phyloP scores from a whole-genome alignment of 495 filamentous ascomycete species.

The Penicillium salamii region DNA sequence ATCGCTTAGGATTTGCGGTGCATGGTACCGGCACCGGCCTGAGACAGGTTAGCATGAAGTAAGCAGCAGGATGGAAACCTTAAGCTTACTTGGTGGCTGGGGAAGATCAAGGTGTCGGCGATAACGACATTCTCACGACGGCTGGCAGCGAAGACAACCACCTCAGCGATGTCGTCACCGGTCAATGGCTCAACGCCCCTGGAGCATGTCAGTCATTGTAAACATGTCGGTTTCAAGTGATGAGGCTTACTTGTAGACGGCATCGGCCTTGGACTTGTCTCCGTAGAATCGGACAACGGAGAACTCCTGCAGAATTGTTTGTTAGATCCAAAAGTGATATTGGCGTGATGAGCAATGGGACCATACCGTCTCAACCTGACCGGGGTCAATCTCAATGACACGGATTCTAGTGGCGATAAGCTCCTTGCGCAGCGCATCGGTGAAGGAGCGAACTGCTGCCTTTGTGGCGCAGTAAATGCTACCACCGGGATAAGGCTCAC shows the following conservation, averaged over 20 bases:
- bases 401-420: conserved; percentile 82
- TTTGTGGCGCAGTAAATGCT: conserved; percentile 97
- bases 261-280: conserved; percentile 91
- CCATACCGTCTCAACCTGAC: conserved; percentile 87
- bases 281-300: conserved; percentile 90
- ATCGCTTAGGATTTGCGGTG: conserved; percentile 24
- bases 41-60: no score
- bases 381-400: conserved; percentile 90
- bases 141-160: conserved; percentile 86
- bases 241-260: conserved; percentile 78
- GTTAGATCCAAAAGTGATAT: neutral
- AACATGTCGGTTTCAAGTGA: neutral
- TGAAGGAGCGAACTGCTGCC: conserved; percentile 87
- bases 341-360: neutral
- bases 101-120: conserved; percentile 88
- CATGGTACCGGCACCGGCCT: conserved; percentile 25
- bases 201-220: conserved; percentile 7
- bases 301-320: conserved; percentile 62
- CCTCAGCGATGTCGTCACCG: conserved; percentile 91
- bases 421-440: conserved; percentile 85
- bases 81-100: conserved; percentile 77
- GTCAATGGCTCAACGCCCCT: conserved; percentile 89
- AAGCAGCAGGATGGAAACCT: no score
- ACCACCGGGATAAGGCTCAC: conserved; percentile 86
- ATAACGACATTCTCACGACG: conserved; percentile 93